Evolutionary conservation across 1,139 yeast species (phyloP).

Genomic region (Saccharomycopsis crataegensis): DNA sequence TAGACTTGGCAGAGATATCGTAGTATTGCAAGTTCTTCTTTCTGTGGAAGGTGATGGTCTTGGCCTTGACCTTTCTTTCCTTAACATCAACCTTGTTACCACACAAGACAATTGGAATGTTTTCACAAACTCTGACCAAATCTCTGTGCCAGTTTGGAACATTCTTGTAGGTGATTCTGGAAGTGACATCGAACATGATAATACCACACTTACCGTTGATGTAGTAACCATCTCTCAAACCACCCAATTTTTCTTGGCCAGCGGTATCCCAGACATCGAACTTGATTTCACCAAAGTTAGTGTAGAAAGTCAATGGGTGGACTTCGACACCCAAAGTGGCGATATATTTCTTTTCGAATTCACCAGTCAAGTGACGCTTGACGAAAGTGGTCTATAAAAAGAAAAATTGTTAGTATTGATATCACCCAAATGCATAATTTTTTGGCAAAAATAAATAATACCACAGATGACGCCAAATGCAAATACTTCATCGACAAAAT

Average conservation of each 20-base stretch:
- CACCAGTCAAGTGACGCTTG: constrained; percentile 99
- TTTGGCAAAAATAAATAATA: too few relatives aligned
- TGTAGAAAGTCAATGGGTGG: constrained; percentile 96
- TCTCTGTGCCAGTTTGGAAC: constrained; percentile 99
- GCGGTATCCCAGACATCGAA: constrained; percentile 99
- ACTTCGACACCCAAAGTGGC: constrained; percentile 99
- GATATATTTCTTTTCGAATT: constrained; percentile 97
- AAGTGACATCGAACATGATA: constrained; percentile 99
- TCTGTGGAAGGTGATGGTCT: constrained; percentile 99
- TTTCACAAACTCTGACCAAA: constrained; percentile 98
- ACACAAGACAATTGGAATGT: constrained; percentile 97
- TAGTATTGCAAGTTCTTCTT: constrained; percentile 99
- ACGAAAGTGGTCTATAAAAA: constrained; percentile 79
- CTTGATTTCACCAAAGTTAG: constrained; percentile 97
- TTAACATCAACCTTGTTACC: constrained; percentile 99
- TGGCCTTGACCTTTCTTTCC: constrained; percentile 99
- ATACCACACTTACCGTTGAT: constrained; percentile 99
- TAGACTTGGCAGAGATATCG: constrained; percentile 98
- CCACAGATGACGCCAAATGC: too few relatives aligned
- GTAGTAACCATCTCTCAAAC: constrained; percentile 98
- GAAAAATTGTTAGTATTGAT: not conserved
- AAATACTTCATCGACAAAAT: too few relatives aligned
- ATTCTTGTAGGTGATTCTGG: constrained; percentile 98
- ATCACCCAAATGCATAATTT: not conserved
- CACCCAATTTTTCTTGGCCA: constrained; percentile 99